A percentile compares a stretch with the other conserved stretches of the same genome.
phyloP scores from a whole-genome alignment of 148 eudicot species.

The Selenicereus undatus region DNA sequence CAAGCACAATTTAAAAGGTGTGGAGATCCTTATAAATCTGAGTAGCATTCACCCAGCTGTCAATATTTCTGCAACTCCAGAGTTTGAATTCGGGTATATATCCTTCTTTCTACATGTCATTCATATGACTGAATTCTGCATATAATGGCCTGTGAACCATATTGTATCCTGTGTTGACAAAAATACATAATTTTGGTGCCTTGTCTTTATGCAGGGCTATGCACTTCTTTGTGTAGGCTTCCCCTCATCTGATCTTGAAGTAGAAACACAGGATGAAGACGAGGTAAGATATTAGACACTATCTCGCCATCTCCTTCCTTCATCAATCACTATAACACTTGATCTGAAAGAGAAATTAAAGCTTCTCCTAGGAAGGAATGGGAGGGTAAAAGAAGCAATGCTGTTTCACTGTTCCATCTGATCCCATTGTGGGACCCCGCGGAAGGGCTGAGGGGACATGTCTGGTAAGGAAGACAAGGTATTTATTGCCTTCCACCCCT shows the following conservation, averaged over 20 bases:
- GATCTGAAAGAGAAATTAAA: neutral
- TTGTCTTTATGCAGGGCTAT: conserved; percentile 60
- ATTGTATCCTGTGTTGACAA: neutral
- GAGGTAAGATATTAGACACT: conserved; percentile 47
- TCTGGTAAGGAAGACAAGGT: neutral
- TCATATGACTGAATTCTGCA: neutral
- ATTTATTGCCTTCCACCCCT: too few relatives aligned
- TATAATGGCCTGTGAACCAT: neutral
- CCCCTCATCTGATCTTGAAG: conserved; percentile 87
- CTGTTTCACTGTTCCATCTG: neutral
- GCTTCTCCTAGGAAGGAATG: neutral
- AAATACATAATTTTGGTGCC: neutral
- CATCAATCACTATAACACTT: neutral
- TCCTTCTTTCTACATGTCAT: neutral
- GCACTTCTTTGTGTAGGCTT: conserved; percentile 97
- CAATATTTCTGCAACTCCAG: neutral
- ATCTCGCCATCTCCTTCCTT: neutral
- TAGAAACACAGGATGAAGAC: conserved; percentile 98
- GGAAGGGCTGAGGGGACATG: neutral
- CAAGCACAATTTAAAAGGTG: neutral
- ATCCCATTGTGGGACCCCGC: neutral
- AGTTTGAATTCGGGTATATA: neutral
- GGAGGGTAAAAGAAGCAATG: neutral
- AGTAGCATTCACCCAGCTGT: neutral
- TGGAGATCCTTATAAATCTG: neutral